phyloP scores from a whole-genome alignment of 208 protist species.

The Herpetomonas tarakana region DNA sequence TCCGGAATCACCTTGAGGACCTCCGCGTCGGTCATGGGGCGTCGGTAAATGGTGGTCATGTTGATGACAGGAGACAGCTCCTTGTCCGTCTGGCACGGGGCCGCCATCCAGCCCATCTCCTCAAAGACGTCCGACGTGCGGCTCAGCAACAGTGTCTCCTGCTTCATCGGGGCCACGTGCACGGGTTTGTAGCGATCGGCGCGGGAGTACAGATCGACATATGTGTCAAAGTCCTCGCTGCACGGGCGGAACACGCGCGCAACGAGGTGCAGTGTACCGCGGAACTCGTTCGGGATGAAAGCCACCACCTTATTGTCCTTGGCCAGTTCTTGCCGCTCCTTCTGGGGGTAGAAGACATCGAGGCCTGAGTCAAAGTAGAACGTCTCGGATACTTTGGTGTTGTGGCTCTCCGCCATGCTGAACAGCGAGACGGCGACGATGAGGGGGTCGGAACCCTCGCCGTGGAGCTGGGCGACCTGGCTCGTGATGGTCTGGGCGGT shows the following conservation, averaged over 20 bases:
- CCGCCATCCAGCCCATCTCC: constrained; percentile 72
- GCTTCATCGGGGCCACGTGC: constrained; percentile 83
- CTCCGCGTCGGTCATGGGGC: constrained; percentile 43
- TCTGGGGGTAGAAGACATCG: constrained; percentile 84
- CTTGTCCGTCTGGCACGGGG: constrained; percentile 23
- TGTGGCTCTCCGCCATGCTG: constrained; percentile 37
- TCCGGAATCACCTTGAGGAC: constrained; percentile 47
- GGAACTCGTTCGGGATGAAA: constrained; percentile 82
- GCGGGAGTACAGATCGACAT: constrained; percentile 78
- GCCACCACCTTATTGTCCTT: constrained; percentile 60
- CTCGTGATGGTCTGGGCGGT: constrained; percentile 47
- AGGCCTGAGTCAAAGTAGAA: constrained; percentile 85
- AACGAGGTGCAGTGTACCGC: constrained; percentile 62
- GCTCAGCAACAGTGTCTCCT: constrained; percentile 74
- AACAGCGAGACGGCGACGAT: constrained; percentile 61
- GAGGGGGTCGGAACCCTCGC: constrained; percentile 68
- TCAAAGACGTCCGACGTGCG: constrained; percentile 73
- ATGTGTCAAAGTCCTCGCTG: constrained; percentile 81
- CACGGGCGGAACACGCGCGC: constrained; percentile 65
- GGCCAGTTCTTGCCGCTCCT: constrained; percentile 50
- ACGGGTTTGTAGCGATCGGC: constrained; percentile 77
- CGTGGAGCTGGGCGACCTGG: constrained; percentile 67
- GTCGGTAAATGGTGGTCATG: constrained; percentile 49
- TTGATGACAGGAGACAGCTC: constrained; percentile 18
- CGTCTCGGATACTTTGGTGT: constrained; percentile 77